A percentile compares a stretch with the other conserved stretches of the same genome.
Conservation (phyloP, 306 rosid species). For the Fragaria nilgerrensis region DNA sequence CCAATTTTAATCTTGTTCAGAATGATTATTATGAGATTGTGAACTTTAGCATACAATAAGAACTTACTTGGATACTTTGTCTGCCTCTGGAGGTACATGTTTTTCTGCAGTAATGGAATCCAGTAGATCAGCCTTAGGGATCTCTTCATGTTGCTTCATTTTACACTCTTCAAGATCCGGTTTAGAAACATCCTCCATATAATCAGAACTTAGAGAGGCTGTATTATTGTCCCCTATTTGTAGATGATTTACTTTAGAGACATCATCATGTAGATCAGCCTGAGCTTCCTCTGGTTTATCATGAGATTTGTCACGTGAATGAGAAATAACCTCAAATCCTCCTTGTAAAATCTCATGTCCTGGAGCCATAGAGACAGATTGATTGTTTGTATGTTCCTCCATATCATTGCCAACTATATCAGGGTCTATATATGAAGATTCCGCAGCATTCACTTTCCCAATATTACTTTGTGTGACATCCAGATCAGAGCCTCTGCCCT, state of each 20-base stretch:
- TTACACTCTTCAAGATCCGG: background rate
- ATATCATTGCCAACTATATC: slow-evolving; percentile 3
- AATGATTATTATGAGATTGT: background rate
- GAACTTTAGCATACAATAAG: slow-evolving; percentile 9
- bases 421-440: slow-evolving; percentile 20
- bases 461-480: slow-evolving; percentile 9
- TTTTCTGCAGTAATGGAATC: slow-evolving; percentile 23
- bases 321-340: slow-evolving; percentile 30
- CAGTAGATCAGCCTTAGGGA: slow-evolving; percentile 26
- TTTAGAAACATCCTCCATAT: background rate
- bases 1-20: background rate
- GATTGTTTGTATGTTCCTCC: slow-evolving; percentile 23
- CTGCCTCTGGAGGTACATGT: slow-evolving; percentile 1
- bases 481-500: slow-evolving; percentile 36
- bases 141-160: slow-evolving; percentile 17
- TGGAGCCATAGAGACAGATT: slow-evolving; percentile 29
- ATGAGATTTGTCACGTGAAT: slow-evolving; percentile 26
- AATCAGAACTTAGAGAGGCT: slow-evolving; percentile 11
- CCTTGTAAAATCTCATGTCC: slow-evolving; percentile 27
- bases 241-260: slow-evolving; percentile 14
- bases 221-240: slow-evolving; percentile 9
- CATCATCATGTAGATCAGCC: slow-evolving; percentile 24
- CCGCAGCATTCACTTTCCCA: slow-evolving; percentile 9
- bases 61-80: slow-evolving; percentile 46
- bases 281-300: slow-evolving; percentile 27